Evolutionary conservation across 2,329 filamentous ascomycete species (phyloP).

Genomic region (Fusarium irregulare): DNA sequence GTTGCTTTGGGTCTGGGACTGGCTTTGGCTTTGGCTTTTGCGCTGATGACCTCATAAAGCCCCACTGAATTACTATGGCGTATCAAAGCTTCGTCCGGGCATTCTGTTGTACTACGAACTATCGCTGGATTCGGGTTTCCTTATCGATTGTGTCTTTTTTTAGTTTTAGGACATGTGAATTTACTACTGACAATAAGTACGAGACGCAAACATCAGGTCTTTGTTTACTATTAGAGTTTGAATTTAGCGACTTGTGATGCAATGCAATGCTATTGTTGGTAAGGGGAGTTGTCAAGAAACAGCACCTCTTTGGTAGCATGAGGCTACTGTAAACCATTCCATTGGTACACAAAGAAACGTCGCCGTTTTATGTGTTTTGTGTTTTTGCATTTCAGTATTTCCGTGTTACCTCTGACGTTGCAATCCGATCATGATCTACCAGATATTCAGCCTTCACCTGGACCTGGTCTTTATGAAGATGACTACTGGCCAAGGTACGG

Average conservation of each 20-base stretch:
- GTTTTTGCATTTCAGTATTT: not conserved
- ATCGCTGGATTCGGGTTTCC: not conserved
- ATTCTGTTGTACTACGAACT: not conserved
- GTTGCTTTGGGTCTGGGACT: slow-evolving; percentile 30
- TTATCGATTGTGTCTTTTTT: not conserved
- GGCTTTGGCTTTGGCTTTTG: slow-evolving; percentile 24
- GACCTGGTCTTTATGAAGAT: not conserved
- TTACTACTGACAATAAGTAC: not conserved
- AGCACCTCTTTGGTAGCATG: not conserved
- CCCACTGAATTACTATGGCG: slow-evolving; percentile 34
- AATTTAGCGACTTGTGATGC: not conserved
- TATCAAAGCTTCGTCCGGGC: slow-evolving; percentile 7
- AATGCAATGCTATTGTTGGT: not conserved
- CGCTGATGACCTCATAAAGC: slow-evolving; percentile 47
- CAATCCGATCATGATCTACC: not conserved
- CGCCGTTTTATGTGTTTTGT: not conserved
- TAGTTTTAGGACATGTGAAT: not conserved
- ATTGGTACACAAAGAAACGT: not conserved
- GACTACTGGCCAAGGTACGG: not conserved
- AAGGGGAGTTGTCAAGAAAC: not conserved
- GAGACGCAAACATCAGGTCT: slow-evolving; percentile 1
- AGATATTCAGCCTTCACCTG: not conserved
- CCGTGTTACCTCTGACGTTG: not conserved
- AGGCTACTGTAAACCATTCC: not conserved
- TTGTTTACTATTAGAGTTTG: not conserved